Evolutionary conservation across 2,329 filamentous ascomycete species (phyloP).

Genomic region (Colletotrichum sp.): DNA sequence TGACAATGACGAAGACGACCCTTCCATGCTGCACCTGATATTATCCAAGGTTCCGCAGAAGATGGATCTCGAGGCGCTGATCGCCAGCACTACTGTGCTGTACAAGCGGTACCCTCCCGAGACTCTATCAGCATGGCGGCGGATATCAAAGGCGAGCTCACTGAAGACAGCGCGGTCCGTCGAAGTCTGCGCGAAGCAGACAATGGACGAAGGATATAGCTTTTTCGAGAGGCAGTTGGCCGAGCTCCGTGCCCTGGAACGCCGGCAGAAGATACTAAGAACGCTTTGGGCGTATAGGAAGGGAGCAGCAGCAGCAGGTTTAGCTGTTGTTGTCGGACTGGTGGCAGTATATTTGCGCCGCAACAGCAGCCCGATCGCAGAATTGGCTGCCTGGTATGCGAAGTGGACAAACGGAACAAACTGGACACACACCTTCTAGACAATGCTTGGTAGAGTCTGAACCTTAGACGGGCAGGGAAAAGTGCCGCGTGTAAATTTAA

Average conservation of each 20-base stretch:
- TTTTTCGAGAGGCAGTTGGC: constrained; percentile 75
- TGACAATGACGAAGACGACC: constrained; percentile 78
- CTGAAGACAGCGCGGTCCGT: constrained; percentile 78
- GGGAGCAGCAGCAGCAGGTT: constrained; percentile 64
- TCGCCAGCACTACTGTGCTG: constrained; percentile 68
- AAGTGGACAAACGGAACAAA: constrained; percentile 19
- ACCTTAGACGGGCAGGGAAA: not conserved
- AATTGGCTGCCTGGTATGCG: constrained; percentile 18
- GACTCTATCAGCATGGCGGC: constrained; percentile 71
- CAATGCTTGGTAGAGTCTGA: not conserved
- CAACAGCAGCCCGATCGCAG: constrained; percentile 32
- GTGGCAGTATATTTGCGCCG: constrained; percentile 72
- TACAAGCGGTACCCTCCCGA: constrained; percentile 74
- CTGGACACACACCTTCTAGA: constrained; percentile 20
- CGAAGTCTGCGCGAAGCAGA: constrained; percentile 55
- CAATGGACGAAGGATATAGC: constrained; percentile 67
- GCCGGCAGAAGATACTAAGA: constrained; percentile 52
- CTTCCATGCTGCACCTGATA: constrained; percentile 89
- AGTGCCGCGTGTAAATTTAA: not conserved
- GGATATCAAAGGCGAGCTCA: constrained; percentile 77
- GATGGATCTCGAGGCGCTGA: constrained; percentile 80
- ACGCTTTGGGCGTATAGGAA: constrained; percentile 69
- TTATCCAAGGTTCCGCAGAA: constrained; percentile 85
- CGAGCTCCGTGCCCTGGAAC: constrained; percentile 73
- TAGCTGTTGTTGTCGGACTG: constrained; percentile 70